phyloP scores from a whole-genome alignment of 345 rosid species.

The Corymbia maculata region DNA sequence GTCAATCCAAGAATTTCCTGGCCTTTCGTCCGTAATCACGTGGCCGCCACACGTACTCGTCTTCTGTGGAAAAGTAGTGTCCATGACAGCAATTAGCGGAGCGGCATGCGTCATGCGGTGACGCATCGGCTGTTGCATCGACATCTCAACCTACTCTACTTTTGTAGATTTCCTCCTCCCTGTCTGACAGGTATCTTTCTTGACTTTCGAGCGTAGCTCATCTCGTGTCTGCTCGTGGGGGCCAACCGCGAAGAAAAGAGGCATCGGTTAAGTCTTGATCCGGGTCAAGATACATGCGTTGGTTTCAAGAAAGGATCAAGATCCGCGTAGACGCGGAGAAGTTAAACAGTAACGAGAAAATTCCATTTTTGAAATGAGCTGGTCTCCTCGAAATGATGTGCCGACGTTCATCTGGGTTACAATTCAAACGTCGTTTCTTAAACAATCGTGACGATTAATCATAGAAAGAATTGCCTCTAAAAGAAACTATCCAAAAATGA shows the following conservation, averaged over 20 bases:
- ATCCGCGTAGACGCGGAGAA: background rate
- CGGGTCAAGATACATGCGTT: background rate
- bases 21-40: background rate
- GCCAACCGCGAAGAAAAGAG: background rate
- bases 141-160: background rate
- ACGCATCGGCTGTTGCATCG: background rate
- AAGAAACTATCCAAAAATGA: background rate
- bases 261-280: background rate
- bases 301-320: background rate
- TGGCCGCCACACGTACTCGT: background rate
- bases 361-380: background rate
- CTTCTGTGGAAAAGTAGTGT: background rate
- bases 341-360: background rate
- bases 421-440: background rate
- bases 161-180: background rate
- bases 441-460: background rate
- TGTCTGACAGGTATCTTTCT: background rate
- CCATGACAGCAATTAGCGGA: background rate
- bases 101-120: background rate
- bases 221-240: background rate
- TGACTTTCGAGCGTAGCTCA: background rate
- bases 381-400: background rate
- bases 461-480: background rate
- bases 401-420: background rate
- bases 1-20: background rate